These are phyloP conservation scores for Datisca glomerata DNA, from an alignment of 306 rosid species.

Conservation along the genomic window DNA sequence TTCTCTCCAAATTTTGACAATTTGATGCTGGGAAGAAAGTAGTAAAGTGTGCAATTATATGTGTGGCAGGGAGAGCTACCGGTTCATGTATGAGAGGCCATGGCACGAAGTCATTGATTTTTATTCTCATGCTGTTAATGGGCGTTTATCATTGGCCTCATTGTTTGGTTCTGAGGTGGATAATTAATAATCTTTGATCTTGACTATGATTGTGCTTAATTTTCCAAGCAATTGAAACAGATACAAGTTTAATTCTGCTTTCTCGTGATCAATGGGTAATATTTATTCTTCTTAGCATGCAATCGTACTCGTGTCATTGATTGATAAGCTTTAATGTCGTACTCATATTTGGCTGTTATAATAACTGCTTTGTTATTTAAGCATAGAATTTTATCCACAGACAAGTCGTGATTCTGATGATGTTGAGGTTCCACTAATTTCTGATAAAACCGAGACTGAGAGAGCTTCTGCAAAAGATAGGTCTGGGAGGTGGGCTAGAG, in stretches of 20 bases:
- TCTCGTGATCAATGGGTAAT: too few species aligned
- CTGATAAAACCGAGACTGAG: slow-evolving; percentile 24
- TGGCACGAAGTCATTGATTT: slow-evolving; percentile 65
- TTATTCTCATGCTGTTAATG: slow-evolving; percentile 43
- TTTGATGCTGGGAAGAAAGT: neutral
- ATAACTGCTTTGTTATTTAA: too few species aligned
- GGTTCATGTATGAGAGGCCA: slow-evolving; percentile 60
- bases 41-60: neutral
- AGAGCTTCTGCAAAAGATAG: slow-evolving; percentile 26
- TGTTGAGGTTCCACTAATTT: slow-evolving; percentile 27
- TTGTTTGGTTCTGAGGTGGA: slow-evolving; percentile 38
- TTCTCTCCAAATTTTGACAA: neutral
- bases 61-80: slow-evolving; percentile 48
- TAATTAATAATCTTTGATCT: neutral
- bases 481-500: slow-evolving; percentile 82
- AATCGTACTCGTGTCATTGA: slow-evolving; percentile 8
- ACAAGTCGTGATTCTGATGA: slow-evolving; percentile 25
- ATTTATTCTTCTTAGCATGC: too few species aligned
- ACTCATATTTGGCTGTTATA: too few species aligned
- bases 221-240: too few species aligned
- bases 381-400: slow-evolving; percentile 25
- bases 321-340: too few species aligned
- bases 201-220: too few species aligned
- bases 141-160: slow-evolving; percentile 23
- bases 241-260: too few species aligned